Conservation (phyloP, 148 eudicot species). For the Fagopyrum esculentum region DNA sequence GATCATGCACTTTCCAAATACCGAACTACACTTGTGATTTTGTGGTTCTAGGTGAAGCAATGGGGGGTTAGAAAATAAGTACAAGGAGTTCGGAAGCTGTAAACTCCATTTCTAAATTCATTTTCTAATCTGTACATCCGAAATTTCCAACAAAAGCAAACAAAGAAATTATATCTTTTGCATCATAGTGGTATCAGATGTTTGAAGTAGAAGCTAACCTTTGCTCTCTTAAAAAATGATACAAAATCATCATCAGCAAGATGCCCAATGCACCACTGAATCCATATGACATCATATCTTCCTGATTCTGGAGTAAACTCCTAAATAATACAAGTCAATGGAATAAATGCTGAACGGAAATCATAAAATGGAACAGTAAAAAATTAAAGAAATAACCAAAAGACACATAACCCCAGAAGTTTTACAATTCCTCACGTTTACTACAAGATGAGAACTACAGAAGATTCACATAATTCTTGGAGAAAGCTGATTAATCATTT, state of each 20-base stretch:
- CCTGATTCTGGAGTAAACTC: slow-evolving; percentile 76
- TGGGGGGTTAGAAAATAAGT: not conserved
- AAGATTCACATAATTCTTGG: not conserved
- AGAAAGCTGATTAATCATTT: not conserved
- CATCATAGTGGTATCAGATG: not conserved
- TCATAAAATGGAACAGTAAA: not conserved
- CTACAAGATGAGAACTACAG: not conserved
- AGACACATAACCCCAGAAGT: not conserved
- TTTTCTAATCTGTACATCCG: not conserved
- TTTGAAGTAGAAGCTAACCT: slow-evolving; percentile 33
- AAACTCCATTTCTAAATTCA: not conserved
- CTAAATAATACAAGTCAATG: slow-evolving; percentile 22
- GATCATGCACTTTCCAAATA: not conserved
- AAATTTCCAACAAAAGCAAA: not conserved
- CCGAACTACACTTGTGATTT: not conserved
- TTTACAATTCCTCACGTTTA: not conserved
- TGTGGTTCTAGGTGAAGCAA: not conserved
- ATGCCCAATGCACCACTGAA: slow-evolving; percentile 99
- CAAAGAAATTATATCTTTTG: not conserved
- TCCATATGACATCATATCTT: slow-evolving; percentile 92
- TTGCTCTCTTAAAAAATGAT: slow-evolving; percentile 80
- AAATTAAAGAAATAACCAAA: not conserved
- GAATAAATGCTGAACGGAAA: not conserved
- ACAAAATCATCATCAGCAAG: slow-evolving; percentile 89
- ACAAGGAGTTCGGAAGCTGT: not conserved